Conservation (phyloP, 1,284 basidiomycete genomes). For the Cryptococcus neoformans region DNA sequence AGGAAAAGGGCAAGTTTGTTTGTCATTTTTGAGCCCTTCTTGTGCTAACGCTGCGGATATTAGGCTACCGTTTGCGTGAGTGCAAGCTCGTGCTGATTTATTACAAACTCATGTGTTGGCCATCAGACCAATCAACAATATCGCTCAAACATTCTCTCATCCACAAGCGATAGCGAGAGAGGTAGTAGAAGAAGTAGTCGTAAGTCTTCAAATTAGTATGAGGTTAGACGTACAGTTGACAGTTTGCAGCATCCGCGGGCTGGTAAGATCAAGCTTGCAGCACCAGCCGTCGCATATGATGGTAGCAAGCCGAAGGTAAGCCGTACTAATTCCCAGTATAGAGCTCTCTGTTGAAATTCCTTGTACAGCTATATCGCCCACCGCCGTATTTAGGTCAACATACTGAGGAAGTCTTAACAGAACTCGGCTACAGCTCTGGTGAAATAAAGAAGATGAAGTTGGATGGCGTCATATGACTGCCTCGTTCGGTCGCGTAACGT, state of each 20-base stretch:
- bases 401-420: constrained; percentile 69
- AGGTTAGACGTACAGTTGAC: constrained; percentile 1
- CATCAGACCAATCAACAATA: constrained; percentile 79
- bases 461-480: constrained; percentile 45
- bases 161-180: constrained; percentile 73
- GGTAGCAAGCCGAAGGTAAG: constrained; percentile 58
- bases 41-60: not conserved
- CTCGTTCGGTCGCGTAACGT: too few relatives aligned
- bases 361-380: constrained; percentile 59
- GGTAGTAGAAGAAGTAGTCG: constrained; percentile 62
- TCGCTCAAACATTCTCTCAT: constrained; percentile 84
- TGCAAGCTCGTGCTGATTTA: not conserved
- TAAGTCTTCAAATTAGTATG: constrained; percentile 29
- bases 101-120: not conserved
- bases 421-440: constrained; percentile 62
- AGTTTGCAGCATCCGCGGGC: constrained; percentile 64
- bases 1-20: constrained; percentile 63
- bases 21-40: not conserved
- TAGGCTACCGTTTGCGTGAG: constrained; percentile 67
- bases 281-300: constrained; percentile 83
- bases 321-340: not conserved
- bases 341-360: not conserved
- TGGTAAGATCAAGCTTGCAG: constrained; percentile 80
- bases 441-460: constrained; percentile 63
- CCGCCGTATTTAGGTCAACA: constrained; percentile 84